These are phyloP conservation scores for Fonsecaea erecta DNA, from an alignment of 2,329 filamentous ascomycete genomes.

Conservation along the genomic window DNA sequence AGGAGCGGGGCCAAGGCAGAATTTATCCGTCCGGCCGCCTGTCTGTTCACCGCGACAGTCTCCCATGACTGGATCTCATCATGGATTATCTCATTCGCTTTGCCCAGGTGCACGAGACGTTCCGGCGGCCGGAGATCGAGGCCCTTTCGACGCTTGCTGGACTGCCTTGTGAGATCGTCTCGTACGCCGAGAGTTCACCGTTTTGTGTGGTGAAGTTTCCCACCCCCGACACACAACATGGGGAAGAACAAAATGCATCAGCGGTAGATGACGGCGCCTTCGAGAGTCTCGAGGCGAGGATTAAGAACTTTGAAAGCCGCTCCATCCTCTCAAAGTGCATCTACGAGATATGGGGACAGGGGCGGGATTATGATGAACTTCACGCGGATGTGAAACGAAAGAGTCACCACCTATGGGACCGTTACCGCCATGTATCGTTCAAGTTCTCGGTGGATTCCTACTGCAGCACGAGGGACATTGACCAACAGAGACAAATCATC, in stretches of 20 bases:
- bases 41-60: not conserved
- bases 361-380: slow-evolving; percentile 65
- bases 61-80: not conserved
- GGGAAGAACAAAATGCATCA: not conserved
- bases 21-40: not conserved
- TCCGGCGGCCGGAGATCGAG: slow-evolving; percentile 81
- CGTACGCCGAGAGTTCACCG: slow-evolving; percentile 76
- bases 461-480: slow-evolving; percentile 69
- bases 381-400: slow-evolving; percentile 66
- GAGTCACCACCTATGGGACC: slow-evolving; percentile 68
- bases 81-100: slow-evolving; percentile 88
- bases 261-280: not conserved
- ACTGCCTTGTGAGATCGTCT: slow-evolving; percentile 72
- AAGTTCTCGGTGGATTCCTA: slow-evolving; percentile 85
- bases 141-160: slow-evolving; percentile 69
- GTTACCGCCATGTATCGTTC: slow-evolving; percentile 71
- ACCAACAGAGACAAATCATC: slow-evolving; percentile 74
- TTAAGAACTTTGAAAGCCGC: slow-evolving; percentile 69
- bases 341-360: slow-evolving; percentile 86
- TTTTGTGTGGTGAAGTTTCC: slow-evolving; percentile 75
- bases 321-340: slow-evolving; percentile 82
- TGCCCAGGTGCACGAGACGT: slow-evolving; percentile 87
- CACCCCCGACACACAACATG: not conserved
- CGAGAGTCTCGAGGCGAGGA: slow-evolving; percentile 63
- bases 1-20: not conserved